Evolutionary conservation across 1,284 basidiomycete species (phyloP).

Genomic region (Leccinum pachyderme): DNA sequence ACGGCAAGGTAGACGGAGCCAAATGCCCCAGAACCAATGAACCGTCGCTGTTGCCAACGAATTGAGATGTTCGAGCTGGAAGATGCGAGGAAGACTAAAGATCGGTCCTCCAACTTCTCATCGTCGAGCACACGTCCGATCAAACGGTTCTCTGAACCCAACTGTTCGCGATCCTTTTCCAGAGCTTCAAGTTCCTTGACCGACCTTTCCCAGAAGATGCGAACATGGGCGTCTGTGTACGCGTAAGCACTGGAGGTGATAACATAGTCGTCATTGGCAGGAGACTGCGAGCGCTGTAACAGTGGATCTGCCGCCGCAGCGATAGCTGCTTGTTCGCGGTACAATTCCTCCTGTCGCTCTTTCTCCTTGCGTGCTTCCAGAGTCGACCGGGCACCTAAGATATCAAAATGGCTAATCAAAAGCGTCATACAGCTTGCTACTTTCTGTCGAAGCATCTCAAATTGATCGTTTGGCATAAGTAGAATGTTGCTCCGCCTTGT

Average conservation of each 20-base stretch:
- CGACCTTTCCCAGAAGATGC: constrained; percentile 72
- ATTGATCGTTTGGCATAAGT: constrained; percentile 85
- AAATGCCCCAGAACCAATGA: constrained; percentile 97
- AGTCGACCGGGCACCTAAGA: constrained; percentile 88
- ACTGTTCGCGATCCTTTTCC: constrained; percentile 59
- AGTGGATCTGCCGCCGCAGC: constrained; percentile 51
- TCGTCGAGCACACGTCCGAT: constrained; percentile 90
- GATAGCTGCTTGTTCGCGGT: constrained; percentile 60
- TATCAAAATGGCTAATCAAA: constrained; percentile 96
- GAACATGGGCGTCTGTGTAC: constrained; percentile 63
- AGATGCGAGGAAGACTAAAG: constrained; percentile 88
- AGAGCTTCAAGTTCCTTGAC: constrained; percentile 58
- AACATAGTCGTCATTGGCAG: constrained; percentile 38
- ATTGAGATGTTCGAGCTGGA: constrained; percentile 94
- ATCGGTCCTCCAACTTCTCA: constrained; percentile 88
- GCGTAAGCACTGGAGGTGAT: constrained; percentile 37
- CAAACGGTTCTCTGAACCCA: constrained; percentile 69
- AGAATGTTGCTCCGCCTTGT: constrained; percentile 92
- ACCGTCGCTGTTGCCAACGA: constrained; percentile 97
- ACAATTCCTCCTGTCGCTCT: constrained; percentile 74
- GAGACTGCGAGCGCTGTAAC: constrained; percentile 35
- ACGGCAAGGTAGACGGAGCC: constrained; percentile 98
- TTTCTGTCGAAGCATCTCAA: constrained; percentile 85
- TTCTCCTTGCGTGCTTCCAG: constrained; percentile 88
- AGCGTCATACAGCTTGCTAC: constrained; percentile 97